phyloP scores from a whole-genome alignment of 2,329 filamentous ascomycete species.

The Trichoderma harzianum region DNA sequence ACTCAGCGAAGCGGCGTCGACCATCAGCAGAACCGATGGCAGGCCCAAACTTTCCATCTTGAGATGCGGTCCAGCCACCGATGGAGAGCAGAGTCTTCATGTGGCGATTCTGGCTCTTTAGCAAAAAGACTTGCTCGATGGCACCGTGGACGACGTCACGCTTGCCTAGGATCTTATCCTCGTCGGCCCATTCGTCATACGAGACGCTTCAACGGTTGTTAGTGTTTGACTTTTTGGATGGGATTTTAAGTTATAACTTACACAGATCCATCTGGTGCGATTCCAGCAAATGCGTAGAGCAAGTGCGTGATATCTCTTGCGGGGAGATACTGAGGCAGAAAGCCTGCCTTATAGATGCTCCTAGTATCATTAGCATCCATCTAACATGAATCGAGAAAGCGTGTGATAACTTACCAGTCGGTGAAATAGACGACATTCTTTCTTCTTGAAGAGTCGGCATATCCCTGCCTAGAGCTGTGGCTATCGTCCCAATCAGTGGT shows the following conservation, averaged over 20 bases:
- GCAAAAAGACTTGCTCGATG: slow-evolving; percentile 70
- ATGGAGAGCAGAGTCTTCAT: slow-evolving; percentile 78
- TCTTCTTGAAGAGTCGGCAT: neutral
- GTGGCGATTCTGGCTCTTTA: slow-evolving; percentile 73
- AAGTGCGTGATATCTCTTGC: slow-evolving; percentile 69
- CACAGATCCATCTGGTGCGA: slow-evolving; percentile 45
- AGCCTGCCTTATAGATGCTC: slow-evolving; percentile 68
- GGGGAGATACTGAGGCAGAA: slow-evolving; percentile 66
- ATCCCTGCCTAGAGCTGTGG: neutral
- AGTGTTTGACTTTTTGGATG: neutral
- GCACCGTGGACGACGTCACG: slow-evolving; percentile 69
- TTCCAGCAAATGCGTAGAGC: slow-evolving; percentile 56
- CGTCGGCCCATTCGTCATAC: slow-evolving; percentile 41
- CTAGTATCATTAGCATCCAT: slow-evolving; percentile 30
- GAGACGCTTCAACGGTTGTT: neutral
- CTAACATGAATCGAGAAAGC: slow-evolving; percentile 60
- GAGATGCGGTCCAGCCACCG: slow-evolving; percentile 75
- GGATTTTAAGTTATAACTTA: slow-evolving; percentile 28
- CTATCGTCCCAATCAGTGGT: neutral
- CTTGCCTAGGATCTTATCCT: slow-evolving; percentile 52
- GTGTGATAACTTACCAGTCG: slow-evolving; percentile 49
- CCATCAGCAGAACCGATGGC: slow-evolving; percentile 60
- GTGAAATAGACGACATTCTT: slow-evolving; percentile 51
- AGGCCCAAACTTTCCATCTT: slow-evolving; percentile 56
- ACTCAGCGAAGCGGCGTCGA: slow-evolving; percentile 63